phyloP scores from a whole-genome alignment of 768 basidiomycete genomes.

The Calvatia gigantea region DNA sequence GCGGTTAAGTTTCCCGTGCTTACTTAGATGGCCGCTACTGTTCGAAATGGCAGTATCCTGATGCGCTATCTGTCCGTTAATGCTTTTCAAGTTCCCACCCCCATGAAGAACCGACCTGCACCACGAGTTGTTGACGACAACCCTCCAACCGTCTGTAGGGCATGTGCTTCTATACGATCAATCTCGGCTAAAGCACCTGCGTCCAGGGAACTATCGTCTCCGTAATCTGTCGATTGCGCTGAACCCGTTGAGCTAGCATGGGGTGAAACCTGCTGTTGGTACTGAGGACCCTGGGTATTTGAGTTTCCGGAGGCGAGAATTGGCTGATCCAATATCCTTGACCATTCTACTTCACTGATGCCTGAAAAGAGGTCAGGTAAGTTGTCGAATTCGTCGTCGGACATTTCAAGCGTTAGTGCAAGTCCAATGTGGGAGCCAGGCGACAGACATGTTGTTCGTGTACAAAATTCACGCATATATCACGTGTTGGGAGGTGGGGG shows the following conservation, averaged over 20 bases:
- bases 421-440: neutral
- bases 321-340: conserved; percentile 25
- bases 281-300: neutral
- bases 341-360: conserved; percentile 48
- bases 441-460: neutral
- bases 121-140: conserved; percentile 4
- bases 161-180: conserved; percentile 42
- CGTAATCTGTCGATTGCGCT: conserved; percentile 18
- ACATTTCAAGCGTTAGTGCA: conserved; percentile 20
- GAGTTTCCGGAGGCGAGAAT: neutral
- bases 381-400: conserved; percentile 51
- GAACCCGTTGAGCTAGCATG: conserved; percentile 14
- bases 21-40: neutral
- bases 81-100: neutral
- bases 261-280: neutral
- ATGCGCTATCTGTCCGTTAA: neutral
- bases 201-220: conserved; percentile 29
- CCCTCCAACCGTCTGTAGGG: conserved; percentile 11
- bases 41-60: neutral
- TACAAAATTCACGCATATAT: neutral
- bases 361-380: conserved; percentile 52
- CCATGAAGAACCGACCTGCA: conserved; percentile 2
- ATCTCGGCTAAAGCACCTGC: conserved; percentile 36
- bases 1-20: neutral
- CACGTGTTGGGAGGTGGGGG: neutral